Percentiles rank a stretch among this genome's conserved stretches.
Evolutionary conservation across 441 rosid genomes (phyloP).

Genomic region (Populus hybrid): DNA sequence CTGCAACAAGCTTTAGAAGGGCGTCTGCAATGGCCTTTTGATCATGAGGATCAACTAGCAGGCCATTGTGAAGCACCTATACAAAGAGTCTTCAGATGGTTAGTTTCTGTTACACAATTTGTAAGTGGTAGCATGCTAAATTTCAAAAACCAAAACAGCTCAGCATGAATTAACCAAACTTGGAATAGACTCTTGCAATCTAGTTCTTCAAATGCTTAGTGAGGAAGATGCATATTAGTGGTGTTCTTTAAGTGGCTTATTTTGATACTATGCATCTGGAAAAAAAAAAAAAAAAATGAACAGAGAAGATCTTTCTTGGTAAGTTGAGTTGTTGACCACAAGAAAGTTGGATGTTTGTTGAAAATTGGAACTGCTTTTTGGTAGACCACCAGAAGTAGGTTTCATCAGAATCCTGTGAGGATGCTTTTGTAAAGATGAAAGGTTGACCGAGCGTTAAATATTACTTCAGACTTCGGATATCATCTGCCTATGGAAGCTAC

Average conservation of each 20-base stretch:
- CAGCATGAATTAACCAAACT: conserved; percentile 1
- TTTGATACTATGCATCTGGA: background rate
- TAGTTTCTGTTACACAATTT: conserved; percentile 2
- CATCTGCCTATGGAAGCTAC: too few relatives aligned
- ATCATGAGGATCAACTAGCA: conserved; percentile 64
- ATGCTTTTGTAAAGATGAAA: background rate
- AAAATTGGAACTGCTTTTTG: background rate
- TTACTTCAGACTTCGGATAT: background rate
- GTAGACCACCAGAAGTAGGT: too few relatives aligned
- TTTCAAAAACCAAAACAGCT: background rate
- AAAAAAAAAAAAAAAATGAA: background rate
- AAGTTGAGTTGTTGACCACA: background rate
- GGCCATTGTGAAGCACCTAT: conserved; percentile 63
- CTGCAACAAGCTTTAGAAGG: conserved; percentile 60
- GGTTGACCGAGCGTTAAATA: background rate
- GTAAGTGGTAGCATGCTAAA: background rate
- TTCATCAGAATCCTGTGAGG: too few relatives aligned
- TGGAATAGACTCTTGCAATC: background rate
- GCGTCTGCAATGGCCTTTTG: conserved; percentile 60
- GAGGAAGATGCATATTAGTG: background rate
- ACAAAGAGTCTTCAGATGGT: conserved; percentile 17
- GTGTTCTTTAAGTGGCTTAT: background rate
- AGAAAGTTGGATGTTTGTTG: background rate
- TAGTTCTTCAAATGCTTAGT: background rate
- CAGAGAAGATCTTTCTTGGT: background rate